Evolutionary conservation across 345 rosid genomes (phyloP), one percentile per base, ranked within the genome.

Genomic region (Salix caprea): DNA sequence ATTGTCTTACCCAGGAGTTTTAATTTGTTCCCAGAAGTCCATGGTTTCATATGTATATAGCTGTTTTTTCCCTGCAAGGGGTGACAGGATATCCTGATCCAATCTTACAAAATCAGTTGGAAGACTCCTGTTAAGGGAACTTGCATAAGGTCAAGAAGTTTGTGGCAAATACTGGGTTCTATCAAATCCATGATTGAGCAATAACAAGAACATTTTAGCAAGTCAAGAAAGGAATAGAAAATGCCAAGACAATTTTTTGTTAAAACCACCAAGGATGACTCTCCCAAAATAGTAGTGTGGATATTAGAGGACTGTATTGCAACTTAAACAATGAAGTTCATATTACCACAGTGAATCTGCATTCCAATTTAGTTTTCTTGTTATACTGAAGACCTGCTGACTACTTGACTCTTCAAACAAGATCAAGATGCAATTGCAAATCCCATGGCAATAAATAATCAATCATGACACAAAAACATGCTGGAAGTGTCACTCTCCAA

Each of bases 11-110:
- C 95, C 95, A 0, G 98, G 97, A 77, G 95, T 86, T 81, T 94
- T 94, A 12, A 94, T 94, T 87, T 93, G 97, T 83, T 93, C 97
- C 97, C 97, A 93, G 78, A 91, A 93, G 71, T 90, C 90, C 82
- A 74, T 87, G 58, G 88, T 90, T 84, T 89, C 94, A 65, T 89
- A 90, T 23, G 97, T 90, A 80, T 90, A 94, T 60, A 91, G 83
- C 80, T 87, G 89, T 81, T 88, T 94, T 83, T 94, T 94, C 72
- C 98, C 98, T 46, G 98, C 90, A 60, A 94, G 93, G 70, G 98
- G 98, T 44, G 97, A 90, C 74, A 93, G 75, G 68, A 93, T 93
- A 84, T 91, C 98, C 79, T 94, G 98, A 86, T 94, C 98, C 85
- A 94, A 81, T 78, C 98, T 87, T 75, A 94, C 89, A 87, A 89